Evolutionary conservation across 345 rosid species (phyloP).

Genomic region (Boechera retrofracta): DNA sequence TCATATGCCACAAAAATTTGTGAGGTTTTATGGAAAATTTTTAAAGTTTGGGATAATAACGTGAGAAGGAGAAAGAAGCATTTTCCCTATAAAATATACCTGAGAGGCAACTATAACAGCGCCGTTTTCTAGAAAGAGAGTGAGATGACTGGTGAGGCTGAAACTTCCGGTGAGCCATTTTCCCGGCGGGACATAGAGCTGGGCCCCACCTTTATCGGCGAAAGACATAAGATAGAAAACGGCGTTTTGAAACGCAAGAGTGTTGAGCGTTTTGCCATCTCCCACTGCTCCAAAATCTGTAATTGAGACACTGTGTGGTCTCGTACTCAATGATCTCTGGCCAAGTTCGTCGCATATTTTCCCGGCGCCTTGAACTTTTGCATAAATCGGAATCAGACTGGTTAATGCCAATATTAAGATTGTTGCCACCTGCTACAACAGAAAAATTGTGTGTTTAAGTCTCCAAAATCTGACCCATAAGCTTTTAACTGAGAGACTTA

Average conservation of each 20-base stretch:
- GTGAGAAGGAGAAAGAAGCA: not conserved
- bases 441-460: no score
- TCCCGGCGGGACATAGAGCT: constrained; percentile 62
- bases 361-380: constrained; percentile 7
- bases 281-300: constrained; percentile 65
- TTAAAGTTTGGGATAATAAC: not conserved
- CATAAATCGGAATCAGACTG: constrained; percentile 23
- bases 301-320: constrained; percentile 59
- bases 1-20: not conserved
- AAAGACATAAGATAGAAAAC: constrained; percentile 56
- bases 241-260: constrained; percentile 60
- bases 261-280: constrained; percentile 61
- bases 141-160: constrained; percentile 60
- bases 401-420: constrained; percentile 28
- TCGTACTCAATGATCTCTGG: constrained; percentile 38
- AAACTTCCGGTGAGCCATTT: constrained; percentile 64
- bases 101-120: constrained; percentile 60
- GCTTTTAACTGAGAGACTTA: not conserved
- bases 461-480: not conserved
- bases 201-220: constrained; percentile 63
- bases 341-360: constrained; percentile 42
- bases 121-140: constrained; percentile 59
- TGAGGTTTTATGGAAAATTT: no score
- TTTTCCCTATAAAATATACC: constrained; percentile 30
- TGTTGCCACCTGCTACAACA: constrained; percentile 19